A percentile compares a stretch with the other conserved stretches of the same genome.
Conservation (phyloP, 176 grass and related monocot species). For the Areca catechu region DNA sequence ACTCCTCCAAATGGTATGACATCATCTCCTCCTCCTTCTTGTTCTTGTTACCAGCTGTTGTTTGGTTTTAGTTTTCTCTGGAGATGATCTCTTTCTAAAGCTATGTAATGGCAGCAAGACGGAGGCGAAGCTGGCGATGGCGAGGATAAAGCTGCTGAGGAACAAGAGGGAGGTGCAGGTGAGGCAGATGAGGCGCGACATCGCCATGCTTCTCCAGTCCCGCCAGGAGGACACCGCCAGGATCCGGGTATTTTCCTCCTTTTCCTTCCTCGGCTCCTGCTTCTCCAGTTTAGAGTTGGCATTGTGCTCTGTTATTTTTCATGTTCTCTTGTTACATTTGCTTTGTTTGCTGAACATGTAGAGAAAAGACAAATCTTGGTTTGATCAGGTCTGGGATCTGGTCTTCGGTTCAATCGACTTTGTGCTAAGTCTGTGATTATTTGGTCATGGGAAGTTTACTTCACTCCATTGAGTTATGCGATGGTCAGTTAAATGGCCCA, state of each 20-base stretch:
- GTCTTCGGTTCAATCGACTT: no score
- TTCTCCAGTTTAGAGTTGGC: no score
- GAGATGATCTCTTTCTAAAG: background rate
- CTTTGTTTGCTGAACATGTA: no score
- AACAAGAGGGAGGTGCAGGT: conserved; percentile 69
- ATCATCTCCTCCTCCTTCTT: background rate
- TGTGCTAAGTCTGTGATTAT: no score
- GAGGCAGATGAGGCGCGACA: conserved; percentile 69
- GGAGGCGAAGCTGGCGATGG: conserved; percentile 75
- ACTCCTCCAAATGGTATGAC: conserved; percentile 60
- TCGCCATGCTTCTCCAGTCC: conserved; percentile 61
- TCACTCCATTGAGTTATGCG: no score
- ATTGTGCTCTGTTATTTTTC: no score
- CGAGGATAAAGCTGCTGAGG: conserved; percentile 80
- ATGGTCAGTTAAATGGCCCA: no score
- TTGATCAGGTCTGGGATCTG: no score
- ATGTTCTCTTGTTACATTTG: no score
- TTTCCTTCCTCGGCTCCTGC: no score
- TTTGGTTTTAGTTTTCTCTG: background rate
- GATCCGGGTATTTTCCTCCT: conserved; percentile 41
- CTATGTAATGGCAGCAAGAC: conserved; percentile 47
- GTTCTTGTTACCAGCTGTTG: background rate
- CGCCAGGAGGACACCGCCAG: conserved; percentile 70
- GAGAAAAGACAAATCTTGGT: no score
- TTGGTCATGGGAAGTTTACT: no score